Evolutionary conservation across 345 rosid species (phyloP).

Genomic region (Lumnitzera littorea): DNA sequence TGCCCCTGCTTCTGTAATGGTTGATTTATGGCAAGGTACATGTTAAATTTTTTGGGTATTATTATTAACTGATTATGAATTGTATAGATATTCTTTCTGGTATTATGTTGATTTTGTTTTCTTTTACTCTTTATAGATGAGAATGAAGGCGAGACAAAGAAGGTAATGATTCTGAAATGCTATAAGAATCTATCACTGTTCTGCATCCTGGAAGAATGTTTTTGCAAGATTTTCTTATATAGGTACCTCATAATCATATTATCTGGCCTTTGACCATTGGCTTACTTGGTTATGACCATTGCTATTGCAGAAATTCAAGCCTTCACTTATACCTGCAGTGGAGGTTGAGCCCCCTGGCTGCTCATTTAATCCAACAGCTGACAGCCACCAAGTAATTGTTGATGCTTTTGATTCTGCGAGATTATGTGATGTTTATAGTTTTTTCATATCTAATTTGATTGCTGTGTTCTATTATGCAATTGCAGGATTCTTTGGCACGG

Average conservation of each 20-base stretch:
- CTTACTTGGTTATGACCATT: not conserved
- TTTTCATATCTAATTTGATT: not conserved
- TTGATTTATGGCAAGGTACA: slow-evolving; percentile 72
- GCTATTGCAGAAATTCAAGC: slow-evolving; percentile 33
- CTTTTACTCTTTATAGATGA: slow-evolving; percentile 31
- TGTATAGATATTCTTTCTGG: not conserved
- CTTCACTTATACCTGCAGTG: slow-evolving; percentile 73
- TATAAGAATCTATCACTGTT: not conserved
- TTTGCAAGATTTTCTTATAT: not conserved
- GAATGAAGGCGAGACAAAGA: slow-evolving; percentile 27
- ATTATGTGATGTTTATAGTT: not conserved
- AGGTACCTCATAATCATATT: no score
- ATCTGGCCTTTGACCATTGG: not conserved
- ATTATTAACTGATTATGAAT: not conserved
- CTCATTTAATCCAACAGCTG: slow-evolving; percentile 76
- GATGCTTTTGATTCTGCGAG: not conserved
- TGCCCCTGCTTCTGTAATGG: slow-evolving; percentile 35
- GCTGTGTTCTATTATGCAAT: not conserved
- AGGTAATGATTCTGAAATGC: slow-evolving; percentile 29
- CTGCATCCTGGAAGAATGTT: not conserved
- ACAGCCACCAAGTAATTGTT: slow-evolving; percentile 67
- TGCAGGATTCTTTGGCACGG: slow-evolving; percentile 79
- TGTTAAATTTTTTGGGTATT: not conserved
- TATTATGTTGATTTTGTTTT: slow-evolving; percentile 1
- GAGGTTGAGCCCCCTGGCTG: slow-evolving; percentile 95